phyloP scores from a whole-genome alignment of 371 early-diverging fungal genomes.

The Apophysomyces elegans region DNA sequence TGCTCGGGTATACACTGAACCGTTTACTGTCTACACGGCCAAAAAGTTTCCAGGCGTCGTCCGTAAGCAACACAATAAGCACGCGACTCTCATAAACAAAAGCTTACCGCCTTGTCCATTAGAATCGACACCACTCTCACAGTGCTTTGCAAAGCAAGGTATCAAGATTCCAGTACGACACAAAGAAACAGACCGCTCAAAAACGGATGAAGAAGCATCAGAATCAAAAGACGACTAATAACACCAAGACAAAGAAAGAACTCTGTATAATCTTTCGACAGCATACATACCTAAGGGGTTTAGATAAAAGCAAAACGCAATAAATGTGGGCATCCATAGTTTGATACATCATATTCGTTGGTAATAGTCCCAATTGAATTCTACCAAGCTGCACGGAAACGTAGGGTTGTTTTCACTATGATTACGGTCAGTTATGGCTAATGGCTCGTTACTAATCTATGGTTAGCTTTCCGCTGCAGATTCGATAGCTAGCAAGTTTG shows the following conservation, averaged over 20 bases:
- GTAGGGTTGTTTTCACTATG: neutral
- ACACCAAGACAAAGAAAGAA: neutral
- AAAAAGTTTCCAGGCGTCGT: constrained; percentile 74
- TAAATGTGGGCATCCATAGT: neutral
- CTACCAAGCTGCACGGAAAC: neutral
- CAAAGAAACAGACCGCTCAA: constrained; percentile 19
- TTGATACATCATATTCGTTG: neutral
- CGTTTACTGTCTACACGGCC: constrained; percentile 64
- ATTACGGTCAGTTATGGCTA: no score
- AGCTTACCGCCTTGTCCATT: constrained; percentile 5
- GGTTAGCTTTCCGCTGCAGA: no score
- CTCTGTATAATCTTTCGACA: neutral
- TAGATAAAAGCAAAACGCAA: neutral
- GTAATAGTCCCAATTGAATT: neutral
- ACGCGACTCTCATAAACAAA: neutral
- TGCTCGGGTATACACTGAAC: constrained; percentile 47
- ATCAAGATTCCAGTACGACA: constrained; percentile 69
- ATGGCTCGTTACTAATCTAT: no score
- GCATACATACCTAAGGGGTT: neutral
- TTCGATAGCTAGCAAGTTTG: no score
- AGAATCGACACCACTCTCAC: constrained; percentile 71
- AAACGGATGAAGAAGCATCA: constrained; percentile 11
- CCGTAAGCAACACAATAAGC: constrained; percentile 41
- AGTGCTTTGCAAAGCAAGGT: constrained; percentile 73
- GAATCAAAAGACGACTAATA: constrained; percentile 12